phyloP scores from a whole-genome alignment of 768 basidiomycete genomes.

The Mycena amicta region DNA sequence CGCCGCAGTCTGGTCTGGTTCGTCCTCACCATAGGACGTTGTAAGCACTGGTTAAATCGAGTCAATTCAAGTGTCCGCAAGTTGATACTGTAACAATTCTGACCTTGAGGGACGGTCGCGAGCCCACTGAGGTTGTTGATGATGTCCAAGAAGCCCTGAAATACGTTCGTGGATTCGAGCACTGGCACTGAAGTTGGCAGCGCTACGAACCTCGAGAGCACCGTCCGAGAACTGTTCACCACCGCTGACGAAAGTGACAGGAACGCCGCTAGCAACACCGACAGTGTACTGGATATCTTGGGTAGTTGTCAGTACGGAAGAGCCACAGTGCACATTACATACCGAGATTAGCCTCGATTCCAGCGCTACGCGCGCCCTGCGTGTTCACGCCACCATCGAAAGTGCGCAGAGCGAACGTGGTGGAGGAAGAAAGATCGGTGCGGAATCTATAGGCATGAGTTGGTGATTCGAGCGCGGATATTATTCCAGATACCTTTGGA shows the following conservation, averaged over 20 bases:
- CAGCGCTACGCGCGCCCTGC: slow-evolving; percentile 31
- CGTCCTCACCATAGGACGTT: slow-evolving; percentile 58
- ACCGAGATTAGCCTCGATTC: slow-evolving; percentile 37
- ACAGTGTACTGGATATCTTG: slow-evolving; percentile 40
- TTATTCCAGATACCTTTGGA: slow-evolving; percentile 16
- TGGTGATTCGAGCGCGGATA: background rate
- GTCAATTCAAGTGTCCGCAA: too few relatives aligned
- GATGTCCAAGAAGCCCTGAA: slow-evolving; percentile 34
- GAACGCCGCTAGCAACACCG: slow-evolving; percentile 37
- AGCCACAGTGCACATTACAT: background rate
- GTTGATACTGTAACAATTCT: too few relatives aligned
- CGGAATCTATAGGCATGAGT: slow-evolving; percentile 18
- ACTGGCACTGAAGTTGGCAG: background rate
- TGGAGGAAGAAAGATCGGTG: slow-evolving; percentile 33
- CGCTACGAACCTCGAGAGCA: slow-evolving; percentile 24
- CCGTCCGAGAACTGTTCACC: slow-evolving; percentile 33
- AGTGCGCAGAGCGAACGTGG: slow-evolving; percentile 36
- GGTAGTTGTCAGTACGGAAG: slow-evolving; percentile 5
- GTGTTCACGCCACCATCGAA: slow-evolving; percentile 40
- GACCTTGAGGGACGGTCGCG: slow-evolving; percentile 40
- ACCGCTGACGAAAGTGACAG: slow-evolving; percentile 36
- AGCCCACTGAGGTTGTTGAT: slow-evolving; percentile 32
- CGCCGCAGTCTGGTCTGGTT: slow-evolving; percentile 40
- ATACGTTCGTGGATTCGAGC: background rate
- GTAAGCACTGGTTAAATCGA: too few relatives aligned